Conservation (phyloP, 495 filamentous ascomycete genomes). For the Penicillium paxilli region DNA sequence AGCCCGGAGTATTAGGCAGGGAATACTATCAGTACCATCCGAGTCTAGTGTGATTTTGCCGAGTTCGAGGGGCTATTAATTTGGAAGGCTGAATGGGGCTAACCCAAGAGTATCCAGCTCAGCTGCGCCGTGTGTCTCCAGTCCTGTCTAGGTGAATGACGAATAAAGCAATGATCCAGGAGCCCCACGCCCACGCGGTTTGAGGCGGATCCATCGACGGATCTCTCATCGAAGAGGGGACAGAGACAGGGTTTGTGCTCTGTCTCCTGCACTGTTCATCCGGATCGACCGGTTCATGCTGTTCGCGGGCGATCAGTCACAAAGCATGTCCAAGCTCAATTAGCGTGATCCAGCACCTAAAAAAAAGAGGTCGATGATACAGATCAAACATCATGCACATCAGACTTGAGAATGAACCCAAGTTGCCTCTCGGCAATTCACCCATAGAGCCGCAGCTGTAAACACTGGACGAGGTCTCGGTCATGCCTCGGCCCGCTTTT, state of each 20-base stretch:
- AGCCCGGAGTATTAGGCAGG: too few relatives aligned
- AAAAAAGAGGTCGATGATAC: too few relatives aligned
- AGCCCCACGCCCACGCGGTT: constrained; percentile 2
- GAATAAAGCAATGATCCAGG: constrained; percentile 2
- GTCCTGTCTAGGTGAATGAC: not conserved
- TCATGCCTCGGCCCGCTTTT: not conserved
- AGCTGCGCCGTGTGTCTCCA: constrained; percentile 14
- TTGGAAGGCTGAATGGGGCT: not conserved
- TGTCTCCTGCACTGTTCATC: constrained; percentile 10
- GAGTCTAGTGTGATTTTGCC: not conserved
- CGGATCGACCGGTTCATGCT: constrained; percentile 13
- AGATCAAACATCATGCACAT: too few relatives aligned
- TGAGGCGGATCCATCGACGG: not conserved
- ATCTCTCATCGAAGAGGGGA: not conserved
- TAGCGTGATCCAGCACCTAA: not conserved
- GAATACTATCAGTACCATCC: too few relatives aligned
- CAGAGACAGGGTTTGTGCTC: not conserved
- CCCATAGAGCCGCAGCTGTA: constrained; percentile 1
- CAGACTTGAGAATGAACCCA: too few relatives aligned
- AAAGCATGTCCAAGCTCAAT: constrained; percentile 2
- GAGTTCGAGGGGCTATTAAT: not conserved
- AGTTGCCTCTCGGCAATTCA: not conserved
- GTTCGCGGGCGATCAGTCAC: constrained; percentile 20
- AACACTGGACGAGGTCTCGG: not conserved
- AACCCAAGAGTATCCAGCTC: not conserved